Percentiles rank a stretch among this genome's conserved stretches.
Evolutionary conservation across 768 basidiomycete species (phyloP).

Genomic region (Hypholoma sublateritium): DNA sequence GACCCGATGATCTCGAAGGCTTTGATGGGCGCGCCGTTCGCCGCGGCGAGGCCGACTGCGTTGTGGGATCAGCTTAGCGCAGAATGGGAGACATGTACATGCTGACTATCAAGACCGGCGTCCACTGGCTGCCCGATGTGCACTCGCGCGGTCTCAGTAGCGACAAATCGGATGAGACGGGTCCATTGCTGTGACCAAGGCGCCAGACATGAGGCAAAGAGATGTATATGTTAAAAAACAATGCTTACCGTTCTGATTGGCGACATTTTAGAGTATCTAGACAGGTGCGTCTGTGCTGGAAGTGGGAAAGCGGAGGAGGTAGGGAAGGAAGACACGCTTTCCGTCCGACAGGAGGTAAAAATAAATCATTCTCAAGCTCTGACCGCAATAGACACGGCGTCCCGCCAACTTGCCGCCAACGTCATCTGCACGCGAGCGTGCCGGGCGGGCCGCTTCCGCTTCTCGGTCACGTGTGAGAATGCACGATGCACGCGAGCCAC

Average conservation of each 20-base stretch:
- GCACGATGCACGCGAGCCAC: neutral
- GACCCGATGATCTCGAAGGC: slow-evolving; percentile 75
- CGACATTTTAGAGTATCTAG: slow-evolving; percentile 39
- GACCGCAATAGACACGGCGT: neutral
- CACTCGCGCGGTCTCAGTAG: slow-evolving; percentile 68
- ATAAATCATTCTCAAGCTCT: neutral
- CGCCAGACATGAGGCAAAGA: neutral
- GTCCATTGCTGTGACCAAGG: slow-evolving; percentile 59
- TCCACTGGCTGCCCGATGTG: slow-evolving; percentile 82
- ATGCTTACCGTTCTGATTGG: slow-evolving; percentile 55
- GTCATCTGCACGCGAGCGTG: neutral
- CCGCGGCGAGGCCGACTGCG: slow-evolving; percentile 60
- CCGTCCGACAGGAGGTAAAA: neutral
- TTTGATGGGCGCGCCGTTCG: slow-evolving; percentile 53
- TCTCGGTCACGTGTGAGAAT: slow-evolving; percentile 1
- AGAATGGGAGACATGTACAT: neutral
- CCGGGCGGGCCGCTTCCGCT: neutral
- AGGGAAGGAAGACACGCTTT: neutral
- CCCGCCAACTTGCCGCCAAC: neutral
- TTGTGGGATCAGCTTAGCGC: neutral
- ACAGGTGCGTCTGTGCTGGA: neutral
- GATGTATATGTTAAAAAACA: neutral
- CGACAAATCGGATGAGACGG: slow-evolving; percentile 80
- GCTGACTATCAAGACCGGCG: slow-evolving; percentile 57
- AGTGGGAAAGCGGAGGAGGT: neutral